A percentile compares a stretch with the other conserved stretches of the same genome.
These are phyloP conservation scores for Leishmania turanica DNA, from an alignment of 208 protist genomes.

Conservation along the genomic window DNA sequence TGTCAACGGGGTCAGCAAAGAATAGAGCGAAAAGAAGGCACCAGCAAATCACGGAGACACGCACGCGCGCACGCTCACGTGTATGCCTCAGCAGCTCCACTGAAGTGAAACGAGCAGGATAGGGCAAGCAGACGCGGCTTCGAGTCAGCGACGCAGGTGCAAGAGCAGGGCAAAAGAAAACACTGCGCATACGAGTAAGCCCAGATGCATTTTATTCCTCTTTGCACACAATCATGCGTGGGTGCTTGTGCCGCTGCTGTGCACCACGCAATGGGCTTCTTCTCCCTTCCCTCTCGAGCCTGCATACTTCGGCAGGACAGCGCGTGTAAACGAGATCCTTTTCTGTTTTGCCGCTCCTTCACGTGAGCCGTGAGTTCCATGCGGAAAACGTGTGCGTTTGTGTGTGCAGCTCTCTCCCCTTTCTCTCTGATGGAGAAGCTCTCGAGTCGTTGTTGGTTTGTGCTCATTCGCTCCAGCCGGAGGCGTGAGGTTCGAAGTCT, in stretches of 20 bases:
- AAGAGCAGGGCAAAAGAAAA: background rate
- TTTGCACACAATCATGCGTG: background rate
- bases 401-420: background rate
- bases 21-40: background rate
- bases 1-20: background rate
- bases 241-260: background rate
- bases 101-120: background rate
- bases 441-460: background rate
- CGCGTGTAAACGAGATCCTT: background rate
- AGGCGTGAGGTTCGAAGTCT: background rate
- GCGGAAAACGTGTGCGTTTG: background rate
- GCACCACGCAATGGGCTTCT: background rate
- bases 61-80: background rate
- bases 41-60: background rate
- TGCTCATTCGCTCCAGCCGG: background rate
- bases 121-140: background rate
- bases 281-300: background rate
- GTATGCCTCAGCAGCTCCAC: background rate
- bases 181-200: background rate
- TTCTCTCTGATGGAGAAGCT: background rate
- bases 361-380: background rate
- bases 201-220: constrained; percentile 7
- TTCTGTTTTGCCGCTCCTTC: background rate
- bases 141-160: background rate
- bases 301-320: background rate